phyloP scores from a whole-genome alignment of 73 alveolate genomes.

The Paramecium sonneborni region DNA sequence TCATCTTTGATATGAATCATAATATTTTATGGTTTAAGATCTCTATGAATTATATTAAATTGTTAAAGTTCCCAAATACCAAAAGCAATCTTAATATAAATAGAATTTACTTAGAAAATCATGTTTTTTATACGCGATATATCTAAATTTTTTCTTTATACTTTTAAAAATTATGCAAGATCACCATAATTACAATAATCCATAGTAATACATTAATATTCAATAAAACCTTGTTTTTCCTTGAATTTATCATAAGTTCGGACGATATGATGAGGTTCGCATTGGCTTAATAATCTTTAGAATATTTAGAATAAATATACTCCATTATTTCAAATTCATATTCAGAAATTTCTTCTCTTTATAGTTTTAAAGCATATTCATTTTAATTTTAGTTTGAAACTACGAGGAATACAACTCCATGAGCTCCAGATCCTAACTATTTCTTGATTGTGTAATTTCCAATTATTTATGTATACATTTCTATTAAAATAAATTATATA shows the following conservation, averaged over 20 bases:
- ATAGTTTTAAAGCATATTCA: neutral
- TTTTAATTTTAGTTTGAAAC: neutral
- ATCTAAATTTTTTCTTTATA: neutral
- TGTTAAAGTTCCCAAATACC: neutral
- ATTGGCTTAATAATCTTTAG: neutral
- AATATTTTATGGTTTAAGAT: slow-evolving; percentile 66
- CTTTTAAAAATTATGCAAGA: neutral
- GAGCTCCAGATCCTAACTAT: neutral
- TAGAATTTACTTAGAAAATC: neutral
- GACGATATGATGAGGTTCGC: neutral
- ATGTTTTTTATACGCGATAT: neutral
- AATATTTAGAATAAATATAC: neutral
- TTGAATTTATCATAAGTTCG: neutral
- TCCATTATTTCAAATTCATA: neutral
- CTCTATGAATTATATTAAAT: slow-evolving; percentile 59
- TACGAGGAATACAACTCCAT: neutral
- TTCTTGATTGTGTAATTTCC: neutral
- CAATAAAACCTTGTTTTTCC: neutral
- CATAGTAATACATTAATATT: neutral
- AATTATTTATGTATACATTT: neutral
- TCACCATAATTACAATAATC: slow-evolving; percentile 29
- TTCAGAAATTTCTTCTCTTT: neutral
- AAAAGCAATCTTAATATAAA: neutral
- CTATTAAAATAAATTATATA: no score
- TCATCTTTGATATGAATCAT: neutral